A percentile compares a stretch with the other conserved stretches of the same genome.
These are phyloP conservation scores for Blumeria graminis DNA, from an alignment of 2,329 filamentous ascomycete genomes.

Conservation along the genomic window DNA sequence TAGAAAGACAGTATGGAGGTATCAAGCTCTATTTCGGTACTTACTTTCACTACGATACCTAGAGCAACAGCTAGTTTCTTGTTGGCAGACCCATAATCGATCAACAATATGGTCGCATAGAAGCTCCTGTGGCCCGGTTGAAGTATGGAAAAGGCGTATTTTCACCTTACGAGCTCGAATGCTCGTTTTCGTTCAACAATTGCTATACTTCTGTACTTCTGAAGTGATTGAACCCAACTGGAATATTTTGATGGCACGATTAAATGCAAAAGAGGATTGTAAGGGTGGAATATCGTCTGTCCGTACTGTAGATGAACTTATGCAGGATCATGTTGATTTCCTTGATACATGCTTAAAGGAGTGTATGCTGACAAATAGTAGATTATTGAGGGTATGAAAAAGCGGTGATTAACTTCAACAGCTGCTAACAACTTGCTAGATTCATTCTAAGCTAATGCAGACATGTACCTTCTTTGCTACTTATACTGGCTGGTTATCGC, in stretches of 20 bases:
- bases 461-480: constrained; percentile 86
- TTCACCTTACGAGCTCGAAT: constrained; percentile 85
- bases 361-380: constrained; percentile 96
- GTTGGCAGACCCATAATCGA: constrained; percentile 78
- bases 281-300: constrained; percentile 18
- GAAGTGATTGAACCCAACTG: constrained; percentile 98
- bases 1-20: constrained; percentile 87
- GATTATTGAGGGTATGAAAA: constrained; percentile 51
- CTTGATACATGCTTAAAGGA: constrained; percentile 94
- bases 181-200: constrained; percentile 90
- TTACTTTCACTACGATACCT: constrained; percentile 72
- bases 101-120: constrained; percentile 61
- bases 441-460: constrained; percentile 90
- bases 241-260: constrained; percentile 73
- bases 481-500: constrained; percentile 67
- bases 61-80: constrained; percentile 63
- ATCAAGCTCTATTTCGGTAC: constrained; percentile 89
- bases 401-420: constrained; percentile 1
- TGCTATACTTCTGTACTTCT: constrained; percentile 87
- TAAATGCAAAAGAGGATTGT: constrained; percentile 35
- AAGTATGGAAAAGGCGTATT: constrained; percentile 78
- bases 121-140: constrained; percentile 46
- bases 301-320: constrained; percentile 82
- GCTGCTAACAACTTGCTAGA: constrained; percentile 25
- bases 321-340: constrained; percentile 98